Base-by-base conservation (phyloP, 441 rosid genomes). In the Gossypium davidsonii region DNA sequence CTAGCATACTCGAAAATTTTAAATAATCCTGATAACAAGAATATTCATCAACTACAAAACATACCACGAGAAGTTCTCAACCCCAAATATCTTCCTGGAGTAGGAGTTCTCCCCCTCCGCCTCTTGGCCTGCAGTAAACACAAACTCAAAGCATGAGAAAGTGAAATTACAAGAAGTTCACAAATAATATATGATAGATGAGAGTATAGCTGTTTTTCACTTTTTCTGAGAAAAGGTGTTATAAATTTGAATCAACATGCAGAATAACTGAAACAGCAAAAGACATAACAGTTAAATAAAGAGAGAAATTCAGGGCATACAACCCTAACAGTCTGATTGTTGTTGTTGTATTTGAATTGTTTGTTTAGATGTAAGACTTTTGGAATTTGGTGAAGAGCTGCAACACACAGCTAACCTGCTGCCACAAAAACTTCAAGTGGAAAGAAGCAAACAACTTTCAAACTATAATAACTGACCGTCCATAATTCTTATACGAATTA, bases 341-440 rank as follows among this genome's bases (percentile, higher is more conserved):
- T 76, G 75, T 66, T 78, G 85, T 69, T 82, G 85, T 78, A 76
- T 84, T 88, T 84, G 96, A 80, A 82, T 80, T 79, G 90, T 90
- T 84, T 88, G 96, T 78, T 82, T 66, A 85, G 93, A 83, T 85
- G 93, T 79, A 79, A 75, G 82, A 75, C 83, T 73, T 80, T 87
- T 79, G 88, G 77, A 78, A 79, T 79, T 85, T 79, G 98, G 74
- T 74, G 93, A 91, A 82, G 96, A 79, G 88, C 90, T 91, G 92
- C 95, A 84, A 86, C 94, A 83, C 81, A 90, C 94, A 90, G 96
- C 92, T 88, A 85, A 89, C 94, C 94, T 91, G 93, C 87, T 93
- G 96, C 84, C 83, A 89, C 84, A 87, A 73, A 87, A 88, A 79
- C 92, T 90, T 88, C 86, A 89, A 84, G 88, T 80, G 90, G 86